Evolutionary conservation across 441 rosid genomes (phyloP).

Genomic region (Pelargonium myrrhifolium): DNA sequence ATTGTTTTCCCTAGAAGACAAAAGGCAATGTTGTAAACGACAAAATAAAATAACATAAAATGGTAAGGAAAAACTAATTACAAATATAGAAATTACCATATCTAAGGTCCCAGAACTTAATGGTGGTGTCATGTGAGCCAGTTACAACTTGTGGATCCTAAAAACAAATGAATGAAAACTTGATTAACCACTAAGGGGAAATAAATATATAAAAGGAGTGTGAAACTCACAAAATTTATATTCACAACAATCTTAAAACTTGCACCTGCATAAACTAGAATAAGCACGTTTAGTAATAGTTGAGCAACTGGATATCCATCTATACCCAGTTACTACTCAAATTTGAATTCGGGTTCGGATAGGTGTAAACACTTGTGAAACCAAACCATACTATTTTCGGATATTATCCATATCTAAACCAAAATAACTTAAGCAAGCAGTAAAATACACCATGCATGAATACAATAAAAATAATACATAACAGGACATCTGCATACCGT

Average conservation of each 20-base stretch:
- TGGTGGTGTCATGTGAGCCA: slow-evolving; percentile 91
- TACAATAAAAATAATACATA: background rate
- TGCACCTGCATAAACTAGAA: too few relatives aligned
- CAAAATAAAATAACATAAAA: background rate
- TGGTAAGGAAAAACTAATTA: background rate
- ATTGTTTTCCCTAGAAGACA: slow-evolving; percentile 72
- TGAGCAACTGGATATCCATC: too few relatives aligned
- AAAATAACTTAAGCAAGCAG: too few relatives aligned
- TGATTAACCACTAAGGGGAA: background rate
- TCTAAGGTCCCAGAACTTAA: slow-evolving; percentile 97
- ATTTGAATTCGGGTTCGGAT: too few relatives aligned
- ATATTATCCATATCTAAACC: too few relatives aligned
- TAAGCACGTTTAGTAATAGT: too few relatives aligned
- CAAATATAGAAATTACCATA: slow-evolving; percentile 39
- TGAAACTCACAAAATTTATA: background rate
- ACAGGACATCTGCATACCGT: slow-evolving; percentile 39
- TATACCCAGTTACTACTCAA: too few relatives aligned
- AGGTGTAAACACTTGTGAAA: too few relatives aligned
- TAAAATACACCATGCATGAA: background rate
- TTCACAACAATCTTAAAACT: background rate
- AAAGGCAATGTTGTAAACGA: slow-evolving; percentile 1
- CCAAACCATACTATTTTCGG: too few relatives aligned
- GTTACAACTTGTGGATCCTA: slow-evolving; percentile 99
- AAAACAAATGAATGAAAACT: slow-evolving; percentile 21
- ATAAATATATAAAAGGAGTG: background rate